Conservation (phyloP, 1,284 basidiomycete genomes). For the Laetiporus sulphureus region DNA sequence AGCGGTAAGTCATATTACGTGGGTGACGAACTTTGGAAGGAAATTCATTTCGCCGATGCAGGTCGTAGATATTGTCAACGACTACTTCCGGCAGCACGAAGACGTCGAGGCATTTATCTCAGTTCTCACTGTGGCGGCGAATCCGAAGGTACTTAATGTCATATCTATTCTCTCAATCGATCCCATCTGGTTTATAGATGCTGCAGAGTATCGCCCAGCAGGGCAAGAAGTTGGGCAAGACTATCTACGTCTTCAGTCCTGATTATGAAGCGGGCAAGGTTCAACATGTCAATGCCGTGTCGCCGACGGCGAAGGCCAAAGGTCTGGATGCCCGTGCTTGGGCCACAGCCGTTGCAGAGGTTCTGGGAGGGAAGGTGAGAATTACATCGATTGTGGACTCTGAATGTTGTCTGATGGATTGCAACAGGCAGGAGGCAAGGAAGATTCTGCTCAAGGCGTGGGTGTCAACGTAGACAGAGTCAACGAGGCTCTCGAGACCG, state of each 20-base stretch:
- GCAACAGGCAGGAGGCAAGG: conserved; percentile 83
- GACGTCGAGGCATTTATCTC: conserved; percentile 67
- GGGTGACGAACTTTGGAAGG: no score
- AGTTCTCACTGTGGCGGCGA: conserved; percentile 69
- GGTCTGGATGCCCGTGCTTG: conserved; percentile 79
- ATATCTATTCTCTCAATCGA: neutral
- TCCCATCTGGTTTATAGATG: conserved; percentile 36
- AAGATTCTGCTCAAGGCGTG: conserved; percentile 84
- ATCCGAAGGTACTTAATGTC: conserved; percentile 66
- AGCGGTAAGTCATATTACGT: conserved; percentile 56
- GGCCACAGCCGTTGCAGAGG: conserved; percentile 71
- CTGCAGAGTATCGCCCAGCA: conserved; percentile 72
- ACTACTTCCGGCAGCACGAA: conserved; percentile 75
- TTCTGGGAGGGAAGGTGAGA: conserved; percentile 83
- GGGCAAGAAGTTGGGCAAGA: conserved; percentile 76
- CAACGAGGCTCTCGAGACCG: conserved; percentile 62
- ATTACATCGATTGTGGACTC: neutral
- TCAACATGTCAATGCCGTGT: conserved; percentile 84
- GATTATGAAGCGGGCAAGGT: conserved; percentile 72
- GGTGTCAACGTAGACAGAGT: conserved; percentile 64
- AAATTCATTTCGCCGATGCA: no score
- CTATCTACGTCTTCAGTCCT: conserved; percentile 84
- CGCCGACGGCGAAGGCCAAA: conserved; percentile 53
- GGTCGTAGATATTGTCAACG: conserved; percentile 65
- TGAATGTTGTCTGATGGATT: conserved; percentile 17